Conservation (phyloP, 2,329 filamentous ascomycete genomes). For the Sporothrix schenckii region DNA sequence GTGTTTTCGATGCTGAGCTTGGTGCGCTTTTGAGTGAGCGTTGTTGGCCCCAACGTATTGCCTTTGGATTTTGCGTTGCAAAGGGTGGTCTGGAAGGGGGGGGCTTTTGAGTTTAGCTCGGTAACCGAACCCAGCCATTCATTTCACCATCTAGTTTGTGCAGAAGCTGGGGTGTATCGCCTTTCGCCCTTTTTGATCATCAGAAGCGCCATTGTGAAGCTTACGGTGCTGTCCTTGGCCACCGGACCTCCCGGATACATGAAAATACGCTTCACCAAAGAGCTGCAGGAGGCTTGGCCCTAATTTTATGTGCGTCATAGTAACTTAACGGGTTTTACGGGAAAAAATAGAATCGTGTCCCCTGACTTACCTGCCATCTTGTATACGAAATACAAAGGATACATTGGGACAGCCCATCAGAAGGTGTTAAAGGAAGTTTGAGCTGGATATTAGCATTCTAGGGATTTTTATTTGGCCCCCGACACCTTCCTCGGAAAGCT, state of each 20-base stretch:
- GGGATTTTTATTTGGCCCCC: too few species aligned
- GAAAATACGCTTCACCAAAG: neutral
- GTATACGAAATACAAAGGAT: too few species aligned
- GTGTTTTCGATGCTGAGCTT: neutral
- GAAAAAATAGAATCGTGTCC: neutral
- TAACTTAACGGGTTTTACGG: neutral
- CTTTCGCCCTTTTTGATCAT: neutral
- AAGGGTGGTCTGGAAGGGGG: neutral
- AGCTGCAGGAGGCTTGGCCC: neutral
- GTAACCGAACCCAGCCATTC: neutral
- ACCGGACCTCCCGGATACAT: conserved; percentile 20
- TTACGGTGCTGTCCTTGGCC: neutral
- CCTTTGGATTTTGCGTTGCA: neutral
- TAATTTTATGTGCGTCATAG: neutral
- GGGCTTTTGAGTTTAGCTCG: neutral
- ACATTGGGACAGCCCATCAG: too few species aligned
- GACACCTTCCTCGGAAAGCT: too few species aligned
- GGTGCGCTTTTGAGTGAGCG: neutral
- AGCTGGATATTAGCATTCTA: too few species aligned
- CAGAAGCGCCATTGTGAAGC: neutral
- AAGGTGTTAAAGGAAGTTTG: too few species aligned
- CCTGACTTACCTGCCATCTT: too few species aligned
- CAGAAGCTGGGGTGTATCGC: conserved; percentile 2
- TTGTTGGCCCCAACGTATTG: neutral
- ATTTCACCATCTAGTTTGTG: neutral